Evolutionary conservation across 257 asterid genomes (phyloP).

Genomic region (Verbascum thapsus): DNA sequence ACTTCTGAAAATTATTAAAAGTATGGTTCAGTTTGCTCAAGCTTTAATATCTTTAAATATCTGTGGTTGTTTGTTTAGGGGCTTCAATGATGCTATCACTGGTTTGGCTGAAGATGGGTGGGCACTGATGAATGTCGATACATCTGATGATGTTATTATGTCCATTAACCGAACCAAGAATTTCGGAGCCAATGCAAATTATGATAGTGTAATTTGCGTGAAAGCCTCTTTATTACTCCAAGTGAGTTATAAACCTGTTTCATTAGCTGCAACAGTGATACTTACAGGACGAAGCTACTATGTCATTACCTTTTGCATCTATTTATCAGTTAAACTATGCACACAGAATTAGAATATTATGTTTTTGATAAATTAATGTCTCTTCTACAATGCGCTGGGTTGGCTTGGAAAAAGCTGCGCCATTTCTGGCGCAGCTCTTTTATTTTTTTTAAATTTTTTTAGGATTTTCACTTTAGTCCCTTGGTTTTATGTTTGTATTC

Average conservation of each 20-base stretch:
- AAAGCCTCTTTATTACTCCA: conserved; percentile 44
- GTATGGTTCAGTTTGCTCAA: conserved; percentile 10
- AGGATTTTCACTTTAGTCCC: no score
- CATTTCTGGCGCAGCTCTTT: no score
- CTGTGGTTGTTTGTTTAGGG: conserved; percentile 39
- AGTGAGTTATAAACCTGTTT: conserved; percentile 39
- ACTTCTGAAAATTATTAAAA: conserved; percentile 16
- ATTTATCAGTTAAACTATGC: conserved; percentile 13
- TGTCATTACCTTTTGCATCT: conserved; percentile 13
- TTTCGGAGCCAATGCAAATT: conserved; percentile 29
- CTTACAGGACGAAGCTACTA: neutral
- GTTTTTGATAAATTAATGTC: neutral
- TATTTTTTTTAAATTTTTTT: no score
- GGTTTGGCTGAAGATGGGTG: conserved; percentile 56
- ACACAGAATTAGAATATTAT: conserved; percentile 8
- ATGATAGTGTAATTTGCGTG: conserved; percentile 43
- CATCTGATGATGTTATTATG: conserved; percentile 32
- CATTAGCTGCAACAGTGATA: conserved; percentile 5
- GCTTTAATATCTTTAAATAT: conserved; percentile 19
- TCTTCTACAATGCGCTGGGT: conserved; percentile 21
- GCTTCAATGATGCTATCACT: conserved; percentile 50
- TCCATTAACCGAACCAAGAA: conserved; percentile 30
- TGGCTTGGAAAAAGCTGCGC: no score
- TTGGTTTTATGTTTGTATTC: no score
- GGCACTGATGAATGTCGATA: conserved; percentile 37